phyloP scores from a whole-genome alignment of 768 basidiomycete genomes.

The Tylopilus plumbeoviolaceoides region DNA sequence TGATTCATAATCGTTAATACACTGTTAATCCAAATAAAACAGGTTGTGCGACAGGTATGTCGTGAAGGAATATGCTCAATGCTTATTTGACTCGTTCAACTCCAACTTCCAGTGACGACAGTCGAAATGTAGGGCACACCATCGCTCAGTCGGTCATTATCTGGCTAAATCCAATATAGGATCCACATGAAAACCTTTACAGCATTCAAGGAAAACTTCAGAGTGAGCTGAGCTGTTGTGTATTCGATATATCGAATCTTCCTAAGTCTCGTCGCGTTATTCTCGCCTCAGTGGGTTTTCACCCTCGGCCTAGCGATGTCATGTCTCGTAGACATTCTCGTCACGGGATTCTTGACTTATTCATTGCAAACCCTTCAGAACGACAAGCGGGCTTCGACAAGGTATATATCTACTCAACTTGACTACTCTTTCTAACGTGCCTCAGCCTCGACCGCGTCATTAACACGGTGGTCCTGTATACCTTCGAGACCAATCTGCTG shows the following conservation, averaged over 20 bases:
- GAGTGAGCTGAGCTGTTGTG: conserved; percentile 6
- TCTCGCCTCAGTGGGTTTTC: conserved; percentile 41
- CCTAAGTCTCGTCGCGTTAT: not conserved
- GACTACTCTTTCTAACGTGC: not conserved
- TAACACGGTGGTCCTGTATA: conserved; percentile 45
- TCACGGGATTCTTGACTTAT: conserved; percentile 43
- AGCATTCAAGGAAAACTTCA: conserved; percentile 22
- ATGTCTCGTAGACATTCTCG: conserved; percentile 45
- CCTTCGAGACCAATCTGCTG: conserved; percentile 49
- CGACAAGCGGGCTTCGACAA: conserved; percentile 38
- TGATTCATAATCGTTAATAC: not conserved
- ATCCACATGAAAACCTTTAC: conserved; percentile 24
- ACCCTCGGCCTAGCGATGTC: conserved; percentile 50
- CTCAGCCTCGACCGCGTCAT: conserved; percentile 45
- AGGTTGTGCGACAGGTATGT: conserved; percentile 35
- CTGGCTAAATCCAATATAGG: conserved; percentile 12
- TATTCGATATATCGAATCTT: not conserved
- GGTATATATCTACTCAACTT: conserved; percentile 19
- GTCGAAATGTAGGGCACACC: conserved; percentile 25
- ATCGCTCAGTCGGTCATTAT: not conserved
- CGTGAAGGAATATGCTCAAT: not conserved
- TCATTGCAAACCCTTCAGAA: conserved; percentile 38
- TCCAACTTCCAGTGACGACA: conserved; percentile 24
- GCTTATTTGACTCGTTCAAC: conserved; percentile 16
- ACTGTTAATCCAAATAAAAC: conserved; percentile 2